Evolutionary conservation across 2,329 filamentous ascomycete genomes (phyloP), one percentile per base, ranked within the genome.

Genomic region (Colletotrichum liriopes): DNA sequence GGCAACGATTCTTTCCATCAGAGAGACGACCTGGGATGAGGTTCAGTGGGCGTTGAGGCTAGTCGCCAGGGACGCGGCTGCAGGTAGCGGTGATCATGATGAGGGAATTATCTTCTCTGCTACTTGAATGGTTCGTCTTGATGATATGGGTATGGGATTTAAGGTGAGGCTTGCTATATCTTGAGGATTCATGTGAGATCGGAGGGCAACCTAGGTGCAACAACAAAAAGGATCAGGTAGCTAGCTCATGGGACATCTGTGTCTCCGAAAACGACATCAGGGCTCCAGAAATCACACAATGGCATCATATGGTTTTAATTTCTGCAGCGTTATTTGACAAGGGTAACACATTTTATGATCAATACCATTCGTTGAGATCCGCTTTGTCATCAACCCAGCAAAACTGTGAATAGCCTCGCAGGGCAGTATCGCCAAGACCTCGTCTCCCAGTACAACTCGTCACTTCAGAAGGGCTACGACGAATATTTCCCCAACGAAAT

Each of bases 21-120:
- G 69, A 3, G 65, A 73, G 41, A 74, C 72, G 6, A 18, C n/a
- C 18, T 74, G 72, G 72, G 68, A 75, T 0, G 72, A 75, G 18
- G 26, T 74, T 5, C 39, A 39, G 12, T 73, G 60, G 39, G 64
- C 62, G 4, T 41, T 66, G 39, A 60, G 60, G 0, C 52, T 74
- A 9, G 58, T 72, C 16, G n/a, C 52, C 2, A 59, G 73, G 11
- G 64, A 74, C 56, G 60, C 41, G 1, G 49, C 20, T 14, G 56
- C 66, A 1, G 55, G 61, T 0, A 37, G 65, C 49, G 32, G 16
- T 5, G 12, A 5, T 0, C 14, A 35, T 3, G 26, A 49, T 1
- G 49, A 67, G 6, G 56, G 43, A 1, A 11, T 26, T 3, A 23
- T n/a, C 7, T 55, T 23, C 35, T 29, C 7, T 5, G 47, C 47